phyloP scores from a whole-genome alignment of 345 rosid genomes.

The Rhodamnia argentea region DNA sequence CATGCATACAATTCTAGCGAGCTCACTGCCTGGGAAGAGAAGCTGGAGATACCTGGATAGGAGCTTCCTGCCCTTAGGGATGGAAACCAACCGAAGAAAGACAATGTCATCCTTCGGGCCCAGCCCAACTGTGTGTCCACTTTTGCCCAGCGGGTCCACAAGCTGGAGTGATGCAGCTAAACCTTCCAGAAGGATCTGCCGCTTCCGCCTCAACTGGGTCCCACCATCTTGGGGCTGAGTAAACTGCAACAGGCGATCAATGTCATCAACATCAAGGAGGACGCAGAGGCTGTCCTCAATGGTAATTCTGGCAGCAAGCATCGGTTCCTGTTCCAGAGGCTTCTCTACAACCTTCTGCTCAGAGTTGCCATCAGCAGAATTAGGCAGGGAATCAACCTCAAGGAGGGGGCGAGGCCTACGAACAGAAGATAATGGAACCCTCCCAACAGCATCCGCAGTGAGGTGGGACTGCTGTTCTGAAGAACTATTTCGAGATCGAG shows the following conservation, averaged over 20 bases:
- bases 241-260: conserved; percentile 60
- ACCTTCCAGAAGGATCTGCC: conserved; percentile 72
- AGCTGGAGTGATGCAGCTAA: conserved; percentile 86
- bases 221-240: conserved; percentile 85
- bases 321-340: conserved; percentile 88
- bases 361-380: conserved; percentile 40
- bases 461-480: conserved; percentile 52
- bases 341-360: conserved; percentile 52
- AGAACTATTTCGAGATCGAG: conserved; percentile 61
- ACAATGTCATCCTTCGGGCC: conserved; percentile 72
- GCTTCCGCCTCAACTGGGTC: conserved; percentile 54
- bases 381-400: conserved; percentile 48
- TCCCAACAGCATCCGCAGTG: conserved; percentile 54
- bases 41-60: conserved; percentile 61
- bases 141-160: conserved; percentile 80
- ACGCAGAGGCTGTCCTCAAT: conserved; percentile 68
- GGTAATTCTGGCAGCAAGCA: conserved; percentile 93
- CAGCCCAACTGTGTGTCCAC: conserved; percentile 31
- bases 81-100: conserved; percentile 59
- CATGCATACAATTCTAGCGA: conserved; percentile 82
- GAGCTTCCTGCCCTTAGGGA: conserved; percentile 82
- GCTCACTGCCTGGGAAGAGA: conserved; percentile 77
- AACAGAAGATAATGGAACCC: conserved; percentile 44
- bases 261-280: conserved; percentile 83
- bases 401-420: conserved; percentile 66